These are phyloP conservation scores for Nakazawaea holstii DNA, from an alignment of 805 yeast genomes.

Conservation along the genomic window DNA sequence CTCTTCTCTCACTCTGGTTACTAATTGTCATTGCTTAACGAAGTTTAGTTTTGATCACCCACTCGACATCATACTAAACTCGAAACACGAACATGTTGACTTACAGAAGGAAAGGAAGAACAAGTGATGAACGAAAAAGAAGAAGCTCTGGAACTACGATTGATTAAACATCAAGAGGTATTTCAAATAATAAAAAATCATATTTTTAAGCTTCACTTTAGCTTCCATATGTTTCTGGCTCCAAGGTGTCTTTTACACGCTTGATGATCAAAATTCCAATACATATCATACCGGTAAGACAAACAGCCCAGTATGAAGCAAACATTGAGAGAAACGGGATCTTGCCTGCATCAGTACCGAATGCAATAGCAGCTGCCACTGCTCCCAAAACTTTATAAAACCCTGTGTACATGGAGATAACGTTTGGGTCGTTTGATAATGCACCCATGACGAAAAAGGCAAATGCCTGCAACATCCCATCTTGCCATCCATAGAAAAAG, in stretches of 20 bases:
- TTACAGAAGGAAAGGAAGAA: too few species aligned
- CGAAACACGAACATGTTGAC: too few species aligned
- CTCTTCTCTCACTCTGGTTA: too few species aligned
- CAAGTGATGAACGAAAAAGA: too few species aligned
- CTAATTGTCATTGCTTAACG: too few species aligned
- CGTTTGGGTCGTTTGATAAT: conserved; percentile 5
- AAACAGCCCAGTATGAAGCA: conserved; percentile 5
- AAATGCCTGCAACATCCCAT: conserved; percentile 5
- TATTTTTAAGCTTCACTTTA: too few species aligned
- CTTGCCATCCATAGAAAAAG: conserved; percentile 9
- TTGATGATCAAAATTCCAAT: conserved; percentile 7
- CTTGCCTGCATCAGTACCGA: conserved; percentile 11
- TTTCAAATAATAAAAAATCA: too few species aligned
- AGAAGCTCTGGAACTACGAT: too few species aligned
- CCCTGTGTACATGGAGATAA: conserved; percentile 5
- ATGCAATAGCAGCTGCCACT: conserved; percentile 5
- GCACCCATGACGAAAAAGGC: conserved; percentile 10
- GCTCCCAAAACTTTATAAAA: conserved; percentile 9
- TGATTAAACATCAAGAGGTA: too few species aligned
- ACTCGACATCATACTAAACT: too few species aligned
- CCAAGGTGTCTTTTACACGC: conserved; percentile 4
- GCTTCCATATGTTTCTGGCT: too few species aligned
- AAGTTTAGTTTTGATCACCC: too few species aligned
- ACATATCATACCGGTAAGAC: conserved; percentile 1
- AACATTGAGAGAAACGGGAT: conserved; percentile 2